Conservation (phyloP, 495 filamentous ascomycete genomes). For the Ramalina intermedia region DNA sequence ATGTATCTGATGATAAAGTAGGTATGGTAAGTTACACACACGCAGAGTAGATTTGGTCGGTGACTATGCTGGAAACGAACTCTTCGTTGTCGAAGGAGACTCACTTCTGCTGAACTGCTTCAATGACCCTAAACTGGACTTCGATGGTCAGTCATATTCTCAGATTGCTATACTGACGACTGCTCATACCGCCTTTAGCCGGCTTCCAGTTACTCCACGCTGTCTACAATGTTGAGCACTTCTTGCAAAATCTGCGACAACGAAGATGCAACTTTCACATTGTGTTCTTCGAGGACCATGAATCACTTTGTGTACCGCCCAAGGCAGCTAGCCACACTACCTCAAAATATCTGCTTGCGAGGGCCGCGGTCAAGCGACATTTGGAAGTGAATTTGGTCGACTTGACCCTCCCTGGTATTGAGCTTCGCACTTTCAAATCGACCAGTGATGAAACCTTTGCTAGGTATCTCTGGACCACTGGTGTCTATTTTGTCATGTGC, state of each 20-base stretch:
- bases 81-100: conserved; percentile 62
- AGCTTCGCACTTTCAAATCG: conserved; percentile 32
- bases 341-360: conserved; percentile 44
- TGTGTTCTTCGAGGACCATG: conserved; percentile 47
- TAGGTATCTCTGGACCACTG: conserved; percentile 33
- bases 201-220: conserved; percentile 64
- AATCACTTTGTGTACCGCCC: conserved; percentile 30
- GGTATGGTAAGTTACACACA: conserved; percentile 10
- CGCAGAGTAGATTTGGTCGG: conserved; percentile 44
- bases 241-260: conserved; percentile 41
- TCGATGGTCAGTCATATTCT: conserved; percentile 26
- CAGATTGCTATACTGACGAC: neutral
- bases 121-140: conserved; percentile 43
- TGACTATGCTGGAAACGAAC: conserved; percentile 58
- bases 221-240: conserved; percentile 48
- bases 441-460: conserved; percentile 31
- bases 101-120: conserved; percentile 51
- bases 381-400: conserved; percentile 25
- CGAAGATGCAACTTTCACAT: conserved; percentile 56
- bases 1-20: neutral
- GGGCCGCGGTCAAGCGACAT: conserved; percentile 49
- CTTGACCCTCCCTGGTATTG: conserved; percentile 18
- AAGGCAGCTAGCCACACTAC: neutral
- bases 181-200: conserved; percentile 11
- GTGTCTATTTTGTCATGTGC: conserved; percentile 54